These are phyloP conservation scores for Naganishia albida DNA, from an alignment of 1,284 basidiomycete species.

Conservation along the genomic window DNA sequence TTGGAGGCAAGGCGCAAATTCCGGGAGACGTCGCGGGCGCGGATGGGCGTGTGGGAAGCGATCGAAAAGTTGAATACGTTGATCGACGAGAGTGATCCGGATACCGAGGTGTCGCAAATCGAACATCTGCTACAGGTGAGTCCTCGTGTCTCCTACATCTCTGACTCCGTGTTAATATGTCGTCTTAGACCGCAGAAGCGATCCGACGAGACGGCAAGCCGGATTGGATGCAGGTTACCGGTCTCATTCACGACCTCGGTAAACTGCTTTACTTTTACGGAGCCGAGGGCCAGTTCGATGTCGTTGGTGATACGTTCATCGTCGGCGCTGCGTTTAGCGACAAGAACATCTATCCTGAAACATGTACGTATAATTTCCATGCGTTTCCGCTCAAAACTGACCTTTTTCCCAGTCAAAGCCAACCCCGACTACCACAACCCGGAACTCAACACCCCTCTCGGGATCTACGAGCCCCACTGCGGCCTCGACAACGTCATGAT, in stretches of 20 bases:
- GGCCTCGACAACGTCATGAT: constrained; percentile 89
- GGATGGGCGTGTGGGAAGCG: constrained; percentile 74
- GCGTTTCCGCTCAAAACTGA: not conserved
- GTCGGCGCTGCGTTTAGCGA: constrained; percentile 83
- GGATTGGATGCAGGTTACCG: constrained; percentile 71
- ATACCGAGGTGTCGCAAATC: constrained; percentile 69
- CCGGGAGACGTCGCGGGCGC: constrained; percentile 40
- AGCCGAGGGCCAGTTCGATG: constrained; percentile 80
- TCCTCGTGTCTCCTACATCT: not conserved
- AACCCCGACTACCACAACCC: constrained; percentile 75
- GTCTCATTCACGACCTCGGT: constrained; percentile 83
- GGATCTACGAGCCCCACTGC: constrained; percentile 80
- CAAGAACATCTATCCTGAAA: constrained; percentile 82
- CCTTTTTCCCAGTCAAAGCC: constrained; percentile 55
- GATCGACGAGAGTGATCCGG: constrained; percentile 54
- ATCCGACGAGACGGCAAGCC: constrained; percentile 85
- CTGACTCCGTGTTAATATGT: not conserved
- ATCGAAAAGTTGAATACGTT: constrained; percentile 86
- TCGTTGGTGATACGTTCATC: constrained; percentile 85
- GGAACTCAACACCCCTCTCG: constrained; percentile 75
- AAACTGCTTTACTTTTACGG: constrained; percentile 80
- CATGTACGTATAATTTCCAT: constrained; percentile 52
- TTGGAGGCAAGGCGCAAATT: constrained; percentile 61
- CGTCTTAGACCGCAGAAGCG: constrained; percentile 78
- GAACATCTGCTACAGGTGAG: constrained; percentile 68